Base-by-base conservation (phyloP, 768 basidiomycete genomes). In the Pleurotus giganteus region DNA sequence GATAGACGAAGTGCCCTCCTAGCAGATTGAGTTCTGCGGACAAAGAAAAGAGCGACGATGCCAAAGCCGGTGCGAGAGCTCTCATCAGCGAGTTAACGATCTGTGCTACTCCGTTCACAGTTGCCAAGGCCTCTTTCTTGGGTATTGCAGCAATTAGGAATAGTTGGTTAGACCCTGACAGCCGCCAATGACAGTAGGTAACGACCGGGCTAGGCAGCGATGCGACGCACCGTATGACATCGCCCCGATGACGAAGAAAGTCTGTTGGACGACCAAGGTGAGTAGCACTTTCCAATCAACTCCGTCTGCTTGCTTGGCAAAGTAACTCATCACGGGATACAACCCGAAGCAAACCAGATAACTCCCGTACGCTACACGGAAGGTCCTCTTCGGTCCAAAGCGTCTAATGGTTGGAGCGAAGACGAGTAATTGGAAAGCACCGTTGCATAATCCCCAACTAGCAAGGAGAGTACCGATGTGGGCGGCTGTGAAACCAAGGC, bases 41-140 rank as follows among this genome's bases (percentile, higher is more conserved):
- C 0, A 81, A 58, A 1, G 85, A 78, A 58, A 83, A 86, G 13
- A 86, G 65, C 0, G 84, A 84, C 2, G 81, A 77, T 4, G 83
- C 75, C 17, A 77, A 59, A 11, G 80, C 72, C 0, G 84, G 85
- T 1, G 80, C 81, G 6, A 85, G 61, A 0, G 81, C 71, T 27
- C 84, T 73, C 59, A 77, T 69, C 3, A 73, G 66, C 0, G 78
- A 80, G 2, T 73, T 71, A 4, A 76, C 63, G 63, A 81, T 79
- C 63, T 87, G 84, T 4, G 74, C 82, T 31, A 84, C 57, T 2
- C 83, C 82, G 56, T 82, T 84, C 12, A 74, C 73, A 2, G 80
- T 73, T 1, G 80, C 83, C 8, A 88, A 69, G 8, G 78, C 64
- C 0, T 70, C 64, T 1, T 70, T 66, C 23, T 61, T 65, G 60